A percentile compares a stretch with the other conserved stretches of the same genome.
Conservation (phyloP, 495 filamentous ascomycete species). For the Xylaria sp. region DNA sequence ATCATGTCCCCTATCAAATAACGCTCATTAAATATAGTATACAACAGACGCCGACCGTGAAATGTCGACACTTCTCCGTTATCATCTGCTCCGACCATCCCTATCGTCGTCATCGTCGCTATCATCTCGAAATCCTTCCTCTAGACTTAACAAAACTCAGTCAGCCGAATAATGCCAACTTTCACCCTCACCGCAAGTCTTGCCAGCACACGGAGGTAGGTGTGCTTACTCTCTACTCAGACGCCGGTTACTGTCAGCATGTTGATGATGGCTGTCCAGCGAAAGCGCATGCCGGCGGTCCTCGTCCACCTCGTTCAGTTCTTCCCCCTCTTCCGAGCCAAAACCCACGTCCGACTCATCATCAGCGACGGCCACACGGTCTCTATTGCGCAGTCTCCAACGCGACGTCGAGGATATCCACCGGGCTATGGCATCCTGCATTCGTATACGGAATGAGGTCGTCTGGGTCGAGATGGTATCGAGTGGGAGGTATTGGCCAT, state of each 20-base stretch:
- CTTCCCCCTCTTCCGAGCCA: slow-evolving; percentile 64
- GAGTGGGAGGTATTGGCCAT: slow-evolving; percentile 73
- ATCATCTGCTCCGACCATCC: slow-evolving; percentile 28
- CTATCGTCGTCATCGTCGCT: slow-evolving; percentile 71
- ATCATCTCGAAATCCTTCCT: slow-evolving; percentile 84
- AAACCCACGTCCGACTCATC: slow-evolving; percentile 55
- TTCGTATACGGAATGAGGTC: slow-evolving; percentile 65
- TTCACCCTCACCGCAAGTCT: not conserved
- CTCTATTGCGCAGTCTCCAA: slow-evolving; percentile 54
- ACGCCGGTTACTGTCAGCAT: slow-evolving; percentile 59
- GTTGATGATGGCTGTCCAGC: slow-evolving; percentile 64
- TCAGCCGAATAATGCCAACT: slow-evolving; percentile 30
- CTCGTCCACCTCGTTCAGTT: slow-evolving; percentile 69
- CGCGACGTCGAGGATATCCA: slow-evolving; percentile 60
- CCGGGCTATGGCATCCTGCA: slow-evolving; percentile 61
- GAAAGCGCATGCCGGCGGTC: slow-evolving; percentile 69
- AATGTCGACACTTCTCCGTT: not conserved
- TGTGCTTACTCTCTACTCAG: slow-evolving; percentile 72
- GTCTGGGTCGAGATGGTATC: slow-evolving; percentile 68
- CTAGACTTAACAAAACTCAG: slow-evolving; percentile 51
- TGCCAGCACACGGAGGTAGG: not conserved
- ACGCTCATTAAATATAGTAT: not conserved
- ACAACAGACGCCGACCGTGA: not conserved
- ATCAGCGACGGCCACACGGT: slow-evolving; percentile 45
- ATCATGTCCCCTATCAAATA: not conserved